Conservation (phyloP, 495 filamentous ascomycete genomes). For the Xylaria palmicola region DNA sequence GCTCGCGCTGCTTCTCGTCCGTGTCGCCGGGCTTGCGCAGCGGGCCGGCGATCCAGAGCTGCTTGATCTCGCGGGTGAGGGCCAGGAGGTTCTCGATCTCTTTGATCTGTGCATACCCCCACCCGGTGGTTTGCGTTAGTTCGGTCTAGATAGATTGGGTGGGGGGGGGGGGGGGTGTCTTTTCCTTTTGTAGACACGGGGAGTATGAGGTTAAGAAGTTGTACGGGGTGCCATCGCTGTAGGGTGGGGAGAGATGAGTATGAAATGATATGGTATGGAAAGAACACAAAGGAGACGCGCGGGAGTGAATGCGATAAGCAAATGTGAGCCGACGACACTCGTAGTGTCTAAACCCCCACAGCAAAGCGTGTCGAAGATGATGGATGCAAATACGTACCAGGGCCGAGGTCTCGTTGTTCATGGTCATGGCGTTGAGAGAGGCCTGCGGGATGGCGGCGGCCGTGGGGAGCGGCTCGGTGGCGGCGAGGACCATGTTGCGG, state of each 20-base stretch:
- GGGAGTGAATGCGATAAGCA: too few relatives aligned
- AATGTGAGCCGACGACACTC: too few relatives aligned
- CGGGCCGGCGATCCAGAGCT: constrained; percentile 44
- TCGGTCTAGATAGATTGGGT: too few relatives aligned
- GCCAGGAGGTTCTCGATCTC: constrained; percentile 39
- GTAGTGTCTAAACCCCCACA: background rate
- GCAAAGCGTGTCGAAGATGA: too few relatives aligned
- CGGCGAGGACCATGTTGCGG: constrained; percentile 33
- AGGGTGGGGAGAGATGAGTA: background rate
- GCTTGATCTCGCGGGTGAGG: constrained; percentile 41
- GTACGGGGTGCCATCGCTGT: background rate
- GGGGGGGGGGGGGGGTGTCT: too few relatives aligned
- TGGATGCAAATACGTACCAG: constrained; percentile 25
- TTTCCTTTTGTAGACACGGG: too few relatives aligned
- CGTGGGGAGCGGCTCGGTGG: constrained; percentile 27
- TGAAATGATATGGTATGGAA: background rate
- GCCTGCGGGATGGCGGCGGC: constrained; percentile 35
- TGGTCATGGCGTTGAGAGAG: constrained; percentile 35
- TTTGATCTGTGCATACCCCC: constrained; percentile 23
- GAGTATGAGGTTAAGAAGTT: too few relatives aligned
- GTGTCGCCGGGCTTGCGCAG: constrained; percentile 36
- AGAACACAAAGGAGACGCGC: background rate
- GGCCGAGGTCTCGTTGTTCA: constrained; percentile 33
- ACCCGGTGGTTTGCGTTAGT: background rate
- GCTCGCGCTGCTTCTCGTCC: constrained; percentile 24